These are phyloP conservation scores for Aphanomyces cochlioides DNA, from an alignment of 352 stramenopile species.

Conservation along the genomic window DNA sequence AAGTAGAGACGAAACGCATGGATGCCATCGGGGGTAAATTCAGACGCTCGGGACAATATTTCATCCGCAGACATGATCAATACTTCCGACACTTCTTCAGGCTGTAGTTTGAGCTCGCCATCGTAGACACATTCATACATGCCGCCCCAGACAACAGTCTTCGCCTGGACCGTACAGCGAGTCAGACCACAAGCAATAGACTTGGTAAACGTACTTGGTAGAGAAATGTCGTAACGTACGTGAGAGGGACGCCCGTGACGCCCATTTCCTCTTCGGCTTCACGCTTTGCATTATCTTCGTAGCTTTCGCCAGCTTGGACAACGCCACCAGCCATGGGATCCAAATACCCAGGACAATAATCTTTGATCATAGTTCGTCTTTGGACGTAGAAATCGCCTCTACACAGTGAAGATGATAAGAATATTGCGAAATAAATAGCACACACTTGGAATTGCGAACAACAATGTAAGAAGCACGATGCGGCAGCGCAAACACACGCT, in stretches of 20 bases:
- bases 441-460: slow-evolving; percentile 68
- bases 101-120: slow-evolving; percentile 54
- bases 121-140: slow-evolving; percentile 79
- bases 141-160: slow-evolving; percentile 65
- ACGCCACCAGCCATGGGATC: slow-evolving; percentile 81
- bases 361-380: slow-evolving; percentile 81
- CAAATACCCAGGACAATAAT: slow-evolving; percentile 82
- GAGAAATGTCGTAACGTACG: slow-evolving; percentile 58
- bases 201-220: slow-evolving; percentile 37
- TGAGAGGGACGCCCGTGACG: slow-evolving; percentile 53
- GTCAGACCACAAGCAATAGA: neutral
- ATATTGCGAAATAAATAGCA: neutral
- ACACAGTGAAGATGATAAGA: neutral
- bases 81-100: slow-evolving; percentile 77
- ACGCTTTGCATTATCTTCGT: slow-evolving; percentile 58
- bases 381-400: slow-evolving; percentile 83
- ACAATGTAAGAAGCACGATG: slow-evolving; percentile 82
- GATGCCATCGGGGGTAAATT: slow-evolving; percentile 82
- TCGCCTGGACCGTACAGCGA: slow-evolving; percentile 33
- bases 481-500: slow-evolving; percentile 25
- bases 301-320: slow-evolving; percentile 69
- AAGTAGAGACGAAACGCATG: slow-evolving; percentile 75
- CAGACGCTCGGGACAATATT: slow-evolving; percentile 49
- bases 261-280: slow-evolving; percentile 85
- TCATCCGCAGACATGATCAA: slow-evolving; percentile 67